These are phyloP conservation scores for Hibiscus trionum DNA, from an alignment of 345 rosid genomes.

Conservation along the genomic window DNA sequence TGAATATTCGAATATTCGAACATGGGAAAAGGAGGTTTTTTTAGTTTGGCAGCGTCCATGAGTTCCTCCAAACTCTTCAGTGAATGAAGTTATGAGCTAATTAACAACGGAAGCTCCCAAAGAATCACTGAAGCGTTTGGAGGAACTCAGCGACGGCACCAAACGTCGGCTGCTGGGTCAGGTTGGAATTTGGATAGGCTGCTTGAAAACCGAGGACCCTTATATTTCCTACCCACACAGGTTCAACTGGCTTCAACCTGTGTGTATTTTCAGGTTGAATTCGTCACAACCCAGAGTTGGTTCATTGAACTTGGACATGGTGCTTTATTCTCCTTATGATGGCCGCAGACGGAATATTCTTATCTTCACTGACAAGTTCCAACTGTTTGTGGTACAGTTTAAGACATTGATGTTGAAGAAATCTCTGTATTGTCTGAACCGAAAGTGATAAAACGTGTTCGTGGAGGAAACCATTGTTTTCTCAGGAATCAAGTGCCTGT, in stretches of 20 bases:
- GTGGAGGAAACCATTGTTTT: too few relatives aligned
- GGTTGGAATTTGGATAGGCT: too few relatives aligned
- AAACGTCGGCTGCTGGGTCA: not conserved
- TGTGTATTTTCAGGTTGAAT: not conserved
- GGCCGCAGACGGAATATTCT: not conserved
- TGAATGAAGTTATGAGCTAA: not conserved
- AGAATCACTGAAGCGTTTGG: constrained; percentile 3
- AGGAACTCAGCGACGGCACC: not conserved
- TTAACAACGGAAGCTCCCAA: not conserved
- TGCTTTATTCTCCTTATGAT: constrained; percentile 3
- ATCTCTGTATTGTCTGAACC: not conserved
- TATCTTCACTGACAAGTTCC: not conserved
- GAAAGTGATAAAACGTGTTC: not conserved
- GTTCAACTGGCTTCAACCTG: not conserved
- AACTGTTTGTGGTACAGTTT: not conserved
- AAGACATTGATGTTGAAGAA: not conserved
- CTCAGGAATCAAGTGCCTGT: too few relatives aligned
- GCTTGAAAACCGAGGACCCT: not conserved
- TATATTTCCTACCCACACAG: not conserved
- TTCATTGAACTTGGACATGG: constrained; percentile 7
- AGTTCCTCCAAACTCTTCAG: constrained; percentile 15
- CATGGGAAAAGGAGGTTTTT: not conserved
- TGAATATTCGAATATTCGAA: too few relatives aligned
- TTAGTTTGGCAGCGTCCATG: constrained; percentile 4
- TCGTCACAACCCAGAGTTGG: not conserved